Evolutionary conservation across 108 stramenopile genomes (phyloP).

Genomic region (Discostella pseudostelligera): DNA sequence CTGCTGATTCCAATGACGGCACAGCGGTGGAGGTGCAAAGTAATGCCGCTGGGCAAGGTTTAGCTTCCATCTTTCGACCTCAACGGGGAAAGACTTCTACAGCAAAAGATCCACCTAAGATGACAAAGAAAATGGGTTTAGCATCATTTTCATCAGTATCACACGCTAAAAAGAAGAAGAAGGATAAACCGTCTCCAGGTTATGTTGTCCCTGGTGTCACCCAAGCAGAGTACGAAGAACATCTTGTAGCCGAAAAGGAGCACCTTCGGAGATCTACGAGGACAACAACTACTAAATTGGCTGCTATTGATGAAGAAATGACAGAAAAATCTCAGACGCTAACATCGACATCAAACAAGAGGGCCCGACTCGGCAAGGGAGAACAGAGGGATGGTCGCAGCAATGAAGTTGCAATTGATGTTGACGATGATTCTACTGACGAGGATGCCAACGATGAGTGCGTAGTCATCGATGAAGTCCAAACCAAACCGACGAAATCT

Average conservation of each 20-base stretch:
- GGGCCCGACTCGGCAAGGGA: neutral
- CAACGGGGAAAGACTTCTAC: conserved; percentile 9
- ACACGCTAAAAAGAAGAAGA: neutral
- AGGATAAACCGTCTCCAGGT: neutral
- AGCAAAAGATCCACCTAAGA: neutral
- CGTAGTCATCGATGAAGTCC: neutral
- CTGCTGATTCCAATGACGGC: conserved; percentile 9
- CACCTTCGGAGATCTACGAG: neutral
- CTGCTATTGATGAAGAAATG: conserved; percentile 2
- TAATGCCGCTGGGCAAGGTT: neutral
- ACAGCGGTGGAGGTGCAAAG: neutral
- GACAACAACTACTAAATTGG: neutral
- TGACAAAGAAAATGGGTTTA: neutral
- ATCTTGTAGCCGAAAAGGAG: conserved; percentile 11
- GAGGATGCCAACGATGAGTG: conserved; percentile 1
- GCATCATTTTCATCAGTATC: neutral
- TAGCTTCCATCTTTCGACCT: neutral
- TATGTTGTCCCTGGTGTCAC: neutral
- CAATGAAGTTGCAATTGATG: neutral
- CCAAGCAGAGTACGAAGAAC: conserved; percentile 12
- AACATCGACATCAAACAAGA: conserved; percentile 3
- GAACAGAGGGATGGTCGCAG: neutral
- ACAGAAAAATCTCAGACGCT: neutral
- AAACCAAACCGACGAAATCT: neutral
- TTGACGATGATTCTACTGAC: conserved; percentile 9